Evolutionary conservation across 805 yeast species (phyloP).

Genomic region (Metschnikowia matae): DNA sequence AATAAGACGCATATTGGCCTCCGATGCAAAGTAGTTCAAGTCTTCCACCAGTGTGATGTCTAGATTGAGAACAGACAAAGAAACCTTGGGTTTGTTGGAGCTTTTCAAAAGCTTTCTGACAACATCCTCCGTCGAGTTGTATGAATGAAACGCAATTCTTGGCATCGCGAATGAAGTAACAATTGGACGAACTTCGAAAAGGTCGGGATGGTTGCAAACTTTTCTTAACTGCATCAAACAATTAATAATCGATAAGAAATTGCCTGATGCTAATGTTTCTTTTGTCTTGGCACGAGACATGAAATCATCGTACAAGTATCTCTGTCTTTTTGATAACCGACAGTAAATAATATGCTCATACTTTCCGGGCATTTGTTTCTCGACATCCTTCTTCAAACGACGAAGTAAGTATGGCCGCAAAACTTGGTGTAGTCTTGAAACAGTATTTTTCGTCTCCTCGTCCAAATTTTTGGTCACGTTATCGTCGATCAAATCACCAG

Average conservation of each 20-base stretch:
- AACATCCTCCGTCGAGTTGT: conserved; percentile 26
- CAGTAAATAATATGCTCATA: conserved; percentile 94
- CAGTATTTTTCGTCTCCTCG: conserved; percentile 78
- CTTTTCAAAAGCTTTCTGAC: conserved; percentile 20
- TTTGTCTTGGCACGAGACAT: conserved; percentile 95
- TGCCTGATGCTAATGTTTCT: conserved; percentile 91
- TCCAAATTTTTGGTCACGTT: conserved; percentile 46
- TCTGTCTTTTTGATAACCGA: conserved; percentile 85
- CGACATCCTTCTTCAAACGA: conserved; percentile 93
- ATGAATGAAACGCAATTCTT: conserved; percentile 54
- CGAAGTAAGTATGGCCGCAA: conserved; percentile 88
- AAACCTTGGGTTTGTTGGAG: conserved; percentile 24
- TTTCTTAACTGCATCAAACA: conserved; percentile 97
- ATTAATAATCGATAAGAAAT: conserved; percentile 89
- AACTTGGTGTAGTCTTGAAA: conserved; percentile 86
- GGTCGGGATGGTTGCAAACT: conserved; percentile 94
- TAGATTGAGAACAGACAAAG: conserved; percentile 59
- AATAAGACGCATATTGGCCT: conserved; percentile 41
- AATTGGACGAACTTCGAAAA: conserved; percentile 94
- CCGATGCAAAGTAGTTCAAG: conserved; percentile 44
- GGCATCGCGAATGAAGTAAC: conserved; percentile 82
- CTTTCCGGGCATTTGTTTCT: conserved; percentile 97
- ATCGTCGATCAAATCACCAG: conserved; percentile 48
- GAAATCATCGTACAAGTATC: conserved; percentile 90
- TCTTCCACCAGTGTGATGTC: conserved; percentile 46